Percentiles rank a stretch among this genome's conserved stretches.
phyloP scores from a whole-genome alignment of 805 yeast genomes.

The Ogataea pignaliae region DNA sequence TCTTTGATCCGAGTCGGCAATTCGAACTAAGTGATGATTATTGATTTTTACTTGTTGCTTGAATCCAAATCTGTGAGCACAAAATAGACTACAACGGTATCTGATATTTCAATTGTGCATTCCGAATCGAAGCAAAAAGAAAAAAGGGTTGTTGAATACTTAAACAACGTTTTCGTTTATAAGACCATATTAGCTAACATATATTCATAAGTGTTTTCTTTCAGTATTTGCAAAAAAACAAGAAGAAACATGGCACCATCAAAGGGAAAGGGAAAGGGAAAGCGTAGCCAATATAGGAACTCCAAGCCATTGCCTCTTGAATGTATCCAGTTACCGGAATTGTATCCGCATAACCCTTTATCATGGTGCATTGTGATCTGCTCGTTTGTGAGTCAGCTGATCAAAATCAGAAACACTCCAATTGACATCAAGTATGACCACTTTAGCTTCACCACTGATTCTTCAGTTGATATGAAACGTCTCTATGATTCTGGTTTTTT shows the following conservation, averaged over 20 bases:
- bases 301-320: conserved; percentile 38
- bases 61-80: conserved; percentile 22
- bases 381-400: conserved; percentile 19
- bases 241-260: neutral
- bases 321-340: conserved; percentile 32
- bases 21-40: conserved; percentile 3
- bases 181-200: too few relatives aligned
- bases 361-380: conserved; percentile 38
- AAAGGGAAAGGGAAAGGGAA: neutral
- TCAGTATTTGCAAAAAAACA: neutral
- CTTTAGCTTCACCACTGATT: conserved; percentile 36
- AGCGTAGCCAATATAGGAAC: conserved; percentile 1
- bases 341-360: conserved; percentile 41
- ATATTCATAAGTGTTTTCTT: too few relatives aligned
- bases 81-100: conserved; percentile 37
- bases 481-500: conserved; percentile 88
- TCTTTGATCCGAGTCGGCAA: too few relatives aligned
- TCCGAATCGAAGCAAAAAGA: too few relatives aligned
- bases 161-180: neutral
- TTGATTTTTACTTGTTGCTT: conserved; percentile 16
- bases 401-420: neutral
- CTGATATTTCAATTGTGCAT: conserved; percentile 19
- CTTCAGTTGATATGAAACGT: conserved; percentile 41
- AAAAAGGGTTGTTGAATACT: neutral
- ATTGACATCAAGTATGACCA: conserved; percentile 9